phyloP scores from a whole-genome alignment of 2,329 filamentous ascomycete genomes.

The Stagonosporopsis vannaccii region DNA sequence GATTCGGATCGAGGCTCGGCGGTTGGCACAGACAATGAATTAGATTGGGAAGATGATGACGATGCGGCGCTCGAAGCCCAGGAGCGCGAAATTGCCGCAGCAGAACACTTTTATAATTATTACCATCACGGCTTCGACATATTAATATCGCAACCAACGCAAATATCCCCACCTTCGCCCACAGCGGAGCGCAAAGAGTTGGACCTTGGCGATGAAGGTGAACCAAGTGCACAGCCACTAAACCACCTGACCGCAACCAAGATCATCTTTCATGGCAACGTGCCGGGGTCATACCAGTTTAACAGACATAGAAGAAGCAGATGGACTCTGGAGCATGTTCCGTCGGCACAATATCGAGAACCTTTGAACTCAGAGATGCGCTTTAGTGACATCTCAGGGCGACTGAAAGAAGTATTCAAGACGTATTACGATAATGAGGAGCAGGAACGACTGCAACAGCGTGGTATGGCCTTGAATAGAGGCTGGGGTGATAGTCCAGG shows the following conservation, averaged over 20 bases:
- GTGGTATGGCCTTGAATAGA: conserved; percentile 84
- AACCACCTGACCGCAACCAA: conserved; percentile 86
- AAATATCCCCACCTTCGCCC: conserved; percentile 56
- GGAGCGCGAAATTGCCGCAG: conserved; percentile 64
- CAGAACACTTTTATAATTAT: conserved; percentile 92
- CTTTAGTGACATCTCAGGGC: conserved; percentile 66
- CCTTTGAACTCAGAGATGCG: conserved; percentile 74
- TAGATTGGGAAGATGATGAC: conserved; percentile 56
- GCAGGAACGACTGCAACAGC: conserved; percentile 62
- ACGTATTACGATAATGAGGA: conserved; percentile 65
- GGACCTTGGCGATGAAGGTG: conserved; percentile 32
- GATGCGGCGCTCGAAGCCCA: conserved; percentile 64
- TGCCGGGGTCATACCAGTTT: conserved; percentile 95
- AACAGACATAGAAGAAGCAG: conserved; percentile 90
- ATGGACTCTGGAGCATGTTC: conserved; percentile 73
- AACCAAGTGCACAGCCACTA: conserved; percentile 41
- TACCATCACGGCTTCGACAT: conserved; percentile 96
- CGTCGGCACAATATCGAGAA: conserved; percentile 52
- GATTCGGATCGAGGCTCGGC: conserved; percentile 46
- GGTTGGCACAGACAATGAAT: conserved; percentile 49
- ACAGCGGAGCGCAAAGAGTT: conserved; percentile 62
- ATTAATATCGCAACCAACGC: conserved; percentile 78
- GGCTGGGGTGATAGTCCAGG: conserved; percentile 92
- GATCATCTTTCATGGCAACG: conserved; percentile 90
- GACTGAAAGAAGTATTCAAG: conserved; percentile 74